Percentiles rank a stretch among this genome's conserved stretches.
Evolutionary conservation across 164 flowering plant genomes (phyloP).

Genomic region (Macadamia tetraphylla): DNA sequence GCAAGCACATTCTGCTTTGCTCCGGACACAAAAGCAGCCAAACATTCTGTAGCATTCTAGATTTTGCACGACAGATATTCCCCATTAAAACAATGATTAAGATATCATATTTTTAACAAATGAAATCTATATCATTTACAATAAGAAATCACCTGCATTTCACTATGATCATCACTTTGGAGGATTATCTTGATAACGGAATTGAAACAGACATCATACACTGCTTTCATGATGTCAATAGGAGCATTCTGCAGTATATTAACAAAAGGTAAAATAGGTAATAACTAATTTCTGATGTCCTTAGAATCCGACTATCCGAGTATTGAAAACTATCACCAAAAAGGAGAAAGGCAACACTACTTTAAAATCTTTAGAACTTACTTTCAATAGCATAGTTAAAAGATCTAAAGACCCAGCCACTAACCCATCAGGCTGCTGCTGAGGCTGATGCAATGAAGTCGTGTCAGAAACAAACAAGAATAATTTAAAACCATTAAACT

Average conservation of each 20-base stretch:
- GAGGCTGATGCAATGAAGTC: slow-evolving; percentile 47
- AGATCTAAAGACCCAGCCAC: slow-evolving; percentile 92
- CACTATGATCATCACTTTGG: slow-evolving; percentile 82
- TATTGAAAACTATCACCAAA: background rate
- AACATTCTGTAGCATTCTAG: slow-evolving; percentile 95
- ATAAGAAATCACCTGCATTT: slow-evolving; percentile 62
- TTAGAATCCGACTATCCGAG: background rate
- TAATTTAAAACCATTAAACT: slow-evolving; percentile 1
- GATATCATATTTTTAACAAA: background rate
- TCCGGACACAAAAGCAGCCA: slow-evolving; percentile 69
- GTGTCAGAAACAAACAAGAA: slow-evolving; percentile 14
- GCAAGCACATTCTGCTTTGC: slow-evolving; percentile 73
- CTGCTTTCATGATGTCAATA: slow-evolving; percentile 63
- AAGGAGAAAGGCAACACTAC: background rate
- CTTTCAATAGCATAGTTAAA: slow-evolving; percentile 88
- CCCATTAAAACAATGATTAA: background rate
- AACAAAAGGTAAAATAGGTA: slow-evolving; percentile 9
- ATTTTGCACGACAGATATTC: background rate
- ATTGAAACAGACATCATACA: slow-evolving; percentile 68
- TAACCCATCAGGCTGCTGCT: slow-evolving; percentile 78
- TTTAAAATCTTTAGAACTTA: slow-evolving; percentile 18
- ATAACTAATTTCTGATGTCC: background rate
- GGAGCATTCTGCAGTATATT: slow-evolving; percentile 67
- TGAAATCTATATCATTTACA: background rate
- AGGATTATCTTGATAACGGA: slow-evolving; percentile 59